phyloP scores from a whole-genome alignment of 1,139 yeast genomes.

The Candida labiduridarum region DNA sequence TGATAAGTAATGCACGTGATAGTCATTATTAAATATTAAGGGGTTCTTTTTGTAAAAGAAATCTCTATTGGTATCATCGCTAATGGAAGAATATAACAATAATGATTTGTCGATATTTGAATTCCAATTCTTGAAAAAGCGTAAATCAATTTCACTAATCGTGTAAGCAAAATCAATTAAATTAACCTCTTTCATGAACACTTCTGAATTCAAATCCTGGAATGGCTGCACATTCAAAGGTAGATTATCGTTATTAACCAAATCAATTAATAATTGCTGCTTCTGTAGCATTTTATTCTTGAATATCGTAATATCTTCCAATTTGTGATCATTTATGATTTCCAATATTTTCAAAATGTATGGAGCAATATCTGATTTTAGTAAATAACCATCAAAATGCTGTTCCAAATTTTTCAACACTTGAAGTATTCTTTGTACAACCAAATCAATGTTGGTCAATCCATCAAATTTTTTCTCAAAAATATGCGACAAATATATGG shows the following conservation, averaged over 20 bases:
- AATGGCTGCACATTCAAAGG: slow-evolving; percentile 27
- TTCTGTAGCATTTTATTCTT: slow-evolving; percentile 36
- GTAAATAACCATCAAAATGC: slow-evolving; percentile 41
- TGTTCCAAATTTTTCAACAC: slow-evolving; percentile 35
- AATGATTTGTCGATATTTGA: slow-evolving; percentile 59
- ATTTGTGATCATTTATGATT: slow-evolving; percentile 20
- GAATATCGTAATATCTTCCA: slow-evolving; percentile 20
- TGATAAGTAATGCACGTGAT: slow-evolving; percentile 77
- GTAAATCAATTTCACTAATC: slow-evolving; percentile 58
- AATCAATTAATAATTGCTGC: slow-evolving; percentile 37
- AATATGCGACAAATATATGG: slow-evolving; percentile 25
- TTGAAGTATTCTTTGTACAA: slow-evolving; percentile 45
- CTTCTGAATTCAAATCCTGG: slow-evolving; percentile 32
- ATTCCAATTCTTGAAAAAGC: slow-evolving; percentile 68
- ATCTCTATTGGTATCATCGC: slow-evolving; percentile 22
- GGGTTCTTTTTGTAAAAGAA: slow-evolving; percentile 47
- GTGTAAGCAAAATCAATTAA: slow-evolving; percentile 54
- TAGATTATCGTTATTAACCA: slow-evolving; percentile 26
- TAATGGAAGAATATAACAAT: slow-evolving; percentile 33
- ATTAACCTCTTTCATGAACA: slow-evolving; percentile 47
- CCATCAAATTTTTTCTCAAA: slow-evolving; percentile 27
- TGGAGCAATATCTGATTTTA: slow-evolving; percentile 45
- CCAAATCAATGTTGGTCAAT: slow-evolving; percentile 19
- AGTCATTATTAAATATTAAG: slow-evolving; percentile 63
- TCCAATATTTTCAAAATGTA: slow-evolving; percentile 39